phyloP scores from a whole-genome alignment of 257 asterid species.

The Gardenia jasminoides region DNA sequence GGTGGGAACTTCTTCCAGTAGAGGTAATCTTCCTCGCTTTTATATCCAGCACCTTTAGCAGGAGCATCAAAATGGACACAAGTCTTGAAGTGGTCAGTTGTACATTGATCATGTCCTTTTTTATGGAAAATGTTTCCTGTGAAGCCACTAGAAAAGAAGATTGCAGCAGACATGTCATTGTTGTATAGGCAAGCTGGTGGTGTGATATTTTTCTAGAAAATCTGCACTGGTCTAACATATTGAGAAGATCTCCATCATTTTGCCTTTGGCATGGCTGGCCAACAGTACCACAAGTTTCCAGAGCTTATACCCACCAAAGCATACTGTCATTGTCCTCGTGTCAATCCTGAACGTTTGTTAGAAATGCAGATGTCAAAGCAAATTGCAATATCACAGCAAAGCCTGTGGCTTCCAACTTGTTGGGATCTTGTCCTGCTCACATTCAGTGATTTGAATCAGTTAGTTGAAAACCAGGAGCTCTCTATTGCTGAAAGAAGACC shows the following conservation, averaged over 20 bases:
- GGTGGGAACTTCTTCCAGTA: no score
- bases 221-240: constrained; percentile 40
- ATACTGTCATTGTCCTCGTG: no score
- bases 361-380: constrained; percentile 4
- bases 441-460: neutral
- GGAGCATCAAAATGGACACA: constrained; percentile 23
- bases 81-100: neutral
- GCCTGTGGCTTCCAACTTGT: constrained; percentile 40
- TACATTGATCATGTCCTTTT: no score
- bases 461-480: neutral
- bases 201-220: constrained; percentile 40
- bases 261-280: constrained; percentile 62
- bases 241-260: constrained; percentile 36
- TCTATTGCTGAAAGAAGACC: neutral
- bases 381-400: constrained; percentile 36
- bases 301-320: no score
- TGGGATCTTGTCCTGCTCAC: constrained; percentile 45
- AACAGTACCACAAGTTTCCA: constrained; percentile 13
- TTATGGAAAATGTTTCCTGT: constrained; percentile 52
- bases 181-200: constrained; percentile 24
- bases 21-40: no score
- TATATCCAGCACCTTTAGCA: no score
- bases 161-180: constrained; percentile 36
- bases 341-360: no score
- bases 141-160: constrained; percentile 49